A percentile compares a stretch with the other conserved stretches of the same genome.
Conservation (phyloP, 805 yeast species). For the Barnettozyma sp. region DNA sequence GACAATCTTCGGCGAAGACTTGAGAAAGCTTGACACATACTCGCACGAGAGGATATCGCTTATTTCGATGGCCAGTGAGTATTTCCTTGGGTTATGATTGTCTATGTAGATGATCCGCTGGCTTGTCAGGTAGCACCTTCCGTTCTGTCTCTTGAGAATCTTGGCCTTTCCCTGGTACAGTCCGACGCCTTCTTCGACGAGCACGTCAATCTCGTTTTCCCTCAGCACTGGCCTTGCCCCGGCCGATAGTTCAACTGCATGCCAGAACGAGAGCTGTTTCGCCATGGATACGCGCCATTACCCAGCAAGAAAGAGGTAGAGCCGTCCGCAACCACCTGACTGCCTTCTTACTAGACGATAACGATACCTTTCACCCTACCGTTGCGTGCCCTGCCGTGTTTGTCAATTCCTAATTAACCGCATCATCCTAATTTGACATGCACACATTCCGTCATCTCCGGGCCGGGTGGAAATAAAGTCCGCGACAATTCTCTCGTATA, state of each 20-base stretch:
- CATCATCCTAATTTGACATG: no score
- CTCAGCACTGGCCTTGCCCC: slow-evolving; percentile 34
- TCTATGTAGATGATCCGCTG: slow-evolving; percentile 70
- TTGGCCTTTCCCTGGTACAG: slow-evolving; percentile 72
- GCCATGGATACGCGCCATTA: slow-evolving; percentile 8
- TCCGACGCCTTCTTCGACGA: slow-evolving; percentile 55
- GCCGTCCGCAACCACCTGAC: no score
- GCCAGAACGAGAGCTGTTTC: slow-evolving; percentile 25
- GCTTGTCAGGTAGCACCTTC: slow-evolving; percentile 73
- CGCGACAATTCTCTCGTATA: no score
- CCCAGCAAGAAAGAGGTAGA: no score
- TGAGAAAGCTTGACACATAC: slow-evolving; percentile 50
- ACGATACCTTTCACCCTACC: no score
- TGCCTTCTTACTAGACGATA: no score
- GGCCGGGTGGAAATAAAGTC: no score
- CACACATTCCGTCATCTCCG: no score
- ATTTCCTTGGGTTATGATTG: slow-evolving; percentile 31
- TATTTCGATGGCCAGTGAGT: slow-evolving; percentile 44
- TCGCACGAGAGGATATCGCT: slow-evolving; percentile 35
- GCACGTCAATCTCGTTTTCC: slow-evolving; percentile 44
- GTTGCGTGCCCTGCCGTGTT: no score
- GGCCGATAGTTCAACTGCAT: slow-evolving; percentile 30
- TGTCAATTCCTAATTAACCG: no score
- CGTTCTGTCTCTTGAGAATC: slow-evolving; percentile 57
- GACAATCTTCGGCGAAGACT: slow-evolving; percentile 73